Evolutionary conservation across 345 rosid species (phyloP).

Genomic region (Populus deltoides): DNA sequence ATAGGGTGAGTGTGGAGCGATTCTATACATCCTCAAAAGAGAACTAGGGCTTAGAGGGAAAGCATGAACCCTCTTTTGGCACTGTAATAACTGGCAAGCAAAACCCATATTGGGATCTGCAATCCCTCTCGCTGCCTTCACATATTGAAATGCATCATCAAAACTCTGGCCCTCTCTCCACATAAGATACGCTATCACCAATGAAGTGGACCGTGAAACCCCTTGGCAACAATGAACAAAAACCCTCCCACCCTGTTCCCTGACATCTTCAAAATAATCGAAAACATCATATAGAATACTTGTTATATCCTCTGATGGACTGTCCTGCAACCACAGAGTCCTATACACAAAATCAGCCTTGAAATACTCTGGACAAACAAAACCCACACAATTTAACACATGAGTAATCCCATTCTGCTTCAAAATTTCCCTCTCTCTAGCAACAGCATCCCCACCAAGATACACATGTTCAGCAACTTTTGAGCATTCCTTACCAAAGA

Average conservation of each 20-base stretch:
- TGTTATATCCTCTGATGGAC: constrained; percentile 98
- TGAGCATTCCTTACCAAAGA: constrained; percentile 92
- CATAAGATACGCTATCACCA: constrained; percentile 96
- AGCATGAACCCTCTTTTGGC: constrained; percentile 98
- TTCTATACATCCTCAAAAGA: constrained; percentile 80
- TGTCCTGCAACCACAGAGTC: constrained; percentile 97
- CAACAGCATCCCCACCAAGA: constrained; percentile 98
- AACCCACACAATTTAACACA: constrained; percentile 92
- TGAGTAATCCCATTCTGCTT: constrained; percentile 87
- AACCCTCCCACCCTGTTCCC: constrained; percentile 84
- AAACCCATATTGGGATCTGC: constrained; percentile 99
- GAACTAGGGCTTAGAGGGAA: constrained; percentile 98
- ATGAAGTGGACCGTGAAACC: constrained; percentile 93
- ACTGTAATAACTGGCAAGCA: constrained; percentile 94
- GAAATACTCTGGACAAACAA: constrained; percentile 96
- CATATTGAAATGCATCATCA: constrained; percentile 96
- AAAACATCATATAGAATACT: constrained; percentile 96
- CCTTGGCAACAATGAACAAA: constrained; percentile 99
- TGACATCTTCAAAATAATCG: constrained; percentile 98
- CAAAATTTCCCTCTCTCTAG: constrained; percentile 72
- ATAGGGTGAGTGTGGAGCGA: constrained; percentile 94
- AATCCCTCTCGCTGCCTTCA: constrained; percentile 93
- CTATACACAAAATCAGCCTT: constrained; percentile 83
- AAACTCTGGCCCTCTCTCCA: constrained; percentile 99
- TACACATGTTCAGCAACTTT: constrained; percentile 93